phyloP scores from a whole-genome alignment of 345 rosid species.

The Aquilaria sinensis region DNA sequence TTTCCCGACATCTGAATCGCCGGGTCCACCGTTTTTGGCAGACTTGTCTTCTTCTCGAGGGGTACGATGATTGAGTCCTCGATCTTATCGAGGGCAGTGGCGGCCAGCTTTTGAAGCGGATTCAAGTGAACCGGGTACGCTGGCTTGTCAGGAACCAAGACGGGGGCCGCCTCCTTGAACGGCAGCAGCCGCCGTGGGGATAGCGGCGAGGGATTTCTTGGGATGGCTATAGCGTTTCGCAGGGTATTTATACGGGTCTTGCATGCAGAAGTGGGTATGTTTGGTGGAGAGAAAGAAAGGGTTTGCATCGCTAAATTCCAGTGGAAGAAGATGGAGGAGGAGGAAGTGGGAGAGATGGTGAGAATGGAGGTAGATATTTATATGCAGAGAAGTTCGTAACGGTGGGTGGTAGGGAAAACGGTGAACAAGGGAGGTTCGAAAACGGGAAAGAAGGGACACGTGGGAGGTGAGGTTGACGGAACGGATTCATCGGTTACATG shows the following conservation, averaged over 20 bases:
- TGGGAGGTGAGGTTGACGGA: constrained; percentile 2
- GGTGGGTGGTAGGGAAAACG: too few relatives aligned
- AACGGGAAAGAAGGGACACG: constrained; percentile 8
- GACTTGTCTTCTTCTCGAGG: constrained; percentile 20
- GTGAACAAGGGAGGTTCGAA: background rate
- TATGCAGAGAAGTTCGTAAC: too few relatives aligned
- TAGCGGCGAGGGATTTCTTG: background rate
- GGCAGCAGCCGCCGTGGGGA: background rate
- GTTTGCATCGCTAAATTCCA: background rate
- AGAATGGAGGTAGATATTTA: background rate
- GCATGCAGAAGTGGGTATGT: constrained; percentile 4
- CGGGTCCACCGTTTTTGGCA: constrained; percentile 38
- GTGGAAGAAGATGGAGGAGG: background rate
- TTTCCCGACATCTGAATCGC: constrained; percentile 53
- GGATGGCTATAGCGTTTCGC: constrained; percentile 8
- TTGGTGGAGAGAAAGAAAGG: background rate
- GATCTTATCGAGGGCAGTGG: constrained; percentile 29
- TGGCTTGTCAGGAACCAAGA: background rate
- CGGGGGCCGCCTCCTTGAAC: background rate
- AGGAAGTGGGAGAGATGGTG: background rate
- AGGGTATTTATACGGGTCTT: constrained; percentile 22
- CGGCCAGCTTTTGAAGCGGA: constrained; percentile 31
- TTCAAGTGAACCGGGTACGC: constrained; percentile 17
- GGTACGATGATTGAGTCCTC: constrained; percentile 27
- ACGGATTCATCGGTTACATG: too few relatives aligned